Evolutionary conservation across 176 grass and related monocot species (phyloP), one percentile per base, ranked within the genome.

Genomic region (Aegilops sharonensis): DNA sequence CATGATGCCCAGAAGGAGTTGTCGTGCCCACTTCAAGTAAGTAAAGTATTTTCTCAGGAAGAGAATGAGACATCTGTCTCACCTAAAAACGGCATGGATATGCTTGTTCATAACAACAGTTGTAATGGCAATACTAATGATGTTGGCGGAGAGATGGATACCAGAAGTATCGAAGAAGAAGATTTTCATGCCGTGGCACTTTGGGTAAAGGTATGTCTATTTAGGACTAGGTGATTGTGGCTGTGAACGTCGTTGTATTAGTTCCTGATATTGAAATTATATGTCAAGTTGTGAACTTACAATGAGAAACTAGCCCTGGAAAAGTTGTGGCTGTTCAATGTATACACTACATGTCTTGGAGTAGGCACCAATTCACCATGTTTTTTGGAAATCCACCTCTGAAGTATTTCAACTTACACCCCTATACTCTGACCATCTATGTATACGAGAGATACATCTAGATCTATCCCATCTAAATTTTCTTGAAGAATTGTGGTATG

Each of bases 151-250:
- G 84, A 93, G 65, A 42, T 81, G 36, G 30, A n/a, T 77, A 48
- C 54, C 30, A 61, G 17, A 45, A 82, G 85, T 83, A 25, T 50
- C 87, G 67, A 79, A 81, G 90, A 88, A 68, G 87, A 89, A 64
- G 88, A 98, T 95, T 27, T 27, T 27, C 74, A 87, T 83, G 72
- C 92, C 72, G 47, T 91, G 56, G 94, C 94, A 70, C 85, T 99
- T 82, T 99, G 94, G 97, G 92, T 99, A 83, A 99, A 99, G 97
- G 97, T 99, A 94, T 35, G 66, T 29, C 68, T 83, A 57, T 77
- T 81, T 64, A 60, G 84, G 30, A 32, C 25, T 74, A 6, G 54
- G 56, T 64, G 8, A 21, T 9, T 61, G 56, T 47, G 40, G 21
- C 61, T 78, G 59, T 62, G 27, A 31, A 57, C 2, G 6, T 57